Percentiles rank a stretch among this genome's conserved stretches.
Conservation (phyloP, 257 asterid species). For the Salvia hispanica region DNA sequence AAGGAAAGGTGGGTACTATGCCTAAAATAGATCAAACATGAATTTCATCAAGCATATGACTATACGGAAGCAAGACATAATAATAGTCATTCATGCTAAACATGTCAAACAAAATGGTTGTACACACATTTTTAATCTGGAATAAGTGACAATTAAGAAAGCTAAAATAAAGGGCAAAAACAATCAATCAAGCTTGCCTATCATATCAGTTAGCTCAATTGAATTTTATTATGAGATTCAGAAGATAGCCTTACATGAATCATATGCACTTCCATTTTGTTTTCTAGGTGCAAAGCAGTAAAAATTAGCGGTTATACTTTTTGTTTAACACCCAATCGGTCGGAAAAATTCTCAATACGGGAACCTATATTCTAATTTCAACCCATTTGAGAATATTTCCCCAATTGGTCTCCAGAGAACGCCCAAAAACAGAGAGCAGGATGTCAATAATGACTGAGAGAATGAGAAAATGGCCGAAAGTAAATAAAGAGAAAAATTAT, state of each 20-base stretch:
- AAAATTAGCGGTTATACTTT: constrained; percentile 5
- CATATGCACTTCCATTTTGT: not conserved
- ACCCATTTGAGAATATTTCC: not conserved
- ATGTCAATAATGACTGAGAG: constrained; percentile 14
- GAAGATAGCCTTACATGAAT: constrained; percentile 19
- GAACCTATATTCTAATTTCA: too few species aligned
- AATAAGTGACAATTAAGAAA: not conserved
- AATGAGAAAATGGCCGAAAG: constrained; percentile 6
- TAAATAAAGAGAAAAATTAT: constrained; percentile 2
- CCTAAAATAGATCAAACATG: constrained; percentile 17
- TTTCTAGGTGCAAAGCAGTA: constrained; percentile 20
- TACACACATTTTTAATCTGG: constrained; percentile 7
- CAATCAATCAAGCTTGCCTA: constrained; percentile 13
- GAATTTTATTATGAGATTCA: constrained; percentile 16
- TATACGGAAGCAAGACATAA: constrained; percentile 13
- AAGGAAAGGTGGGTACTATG: constrained; percentile 7
- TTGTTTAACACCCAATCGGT: not conserved
- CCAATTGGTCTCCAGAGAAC: constrained; percentile 22
- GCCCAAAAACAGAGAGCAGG: constrained; percentile 4
- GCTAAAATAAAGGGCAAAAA: not conserved
- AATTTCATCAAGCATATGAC: constrained; percentile 1
- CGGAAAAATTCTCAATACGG: too few species aligned
- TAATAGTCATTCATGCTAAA: not conserved
- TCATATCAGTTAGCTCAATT: constrained; percentile 10
- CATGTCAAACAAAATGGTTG: constrained; percentile 19